Evolutionary conservation across 2,329 filamentous ascomycete species (phyloP), one percentile per base, ranked within the genome.

Genomic region (Raffaelea ambrosiae): DNA sequence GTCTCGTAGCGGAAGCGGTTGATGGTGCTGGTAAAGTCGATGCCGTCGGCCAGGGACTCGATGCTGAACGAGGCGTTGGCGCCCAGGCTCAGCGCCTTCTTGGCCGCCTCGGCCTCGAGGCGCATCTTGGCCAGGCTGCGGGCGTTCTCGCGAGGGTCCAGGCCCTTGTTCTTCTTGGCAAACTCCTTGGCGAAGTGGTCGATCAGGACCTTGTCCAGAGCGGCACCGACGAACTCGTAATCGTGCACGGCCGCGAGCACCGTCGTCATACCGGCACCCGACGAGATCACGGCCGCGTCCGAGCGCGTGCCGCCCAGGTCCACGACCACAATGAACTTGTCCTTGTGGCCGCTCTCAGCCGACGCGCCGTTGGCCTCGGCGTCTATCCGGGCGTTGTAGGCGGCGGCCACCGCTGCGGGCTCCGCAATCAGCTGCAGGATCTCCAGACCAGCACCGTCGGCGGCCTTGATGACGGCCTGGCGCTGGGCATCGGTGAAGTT

Each of bases 121-220:
- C 88, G 91, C 56, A 98, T 74, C 77, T 97, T 98, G 52, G 93
- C 90, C 58, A 96, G 71, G 59, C 86, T 85, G 59, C 83, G 83
- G 48, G 83, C 75, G 63, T 93, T 88, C 62, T 83, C 77, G 57
- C 90, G 80, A 20, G 93, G 93, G 66, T 97, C 93, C 49, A 80
- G 80, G 33, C 67, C 68, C 71, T 83, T 84, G 78, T 97, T 81
- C 77, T 95, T 95, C 80, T 98, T 97, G 62, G 93, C 79, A 71
- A 98, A 98, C 69, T 98, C 93, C 77, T 98, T 98, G 58, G 91
- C 86, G 59, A 97, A 96, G 74, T 96, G 84, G 65, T 98, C 91
- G 64, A 95, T 86, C 50, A 98, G 77, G 44, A 91, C 85, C 65
- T 93, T 79, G 72, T 98, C 93, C 49, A 98, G 76, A 56, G 89